These are phyloP conservation scores for Olyra latifolia DNA, from an alignment of 176 grass and related monocot species.

Conservation along the genomic window DNA sequence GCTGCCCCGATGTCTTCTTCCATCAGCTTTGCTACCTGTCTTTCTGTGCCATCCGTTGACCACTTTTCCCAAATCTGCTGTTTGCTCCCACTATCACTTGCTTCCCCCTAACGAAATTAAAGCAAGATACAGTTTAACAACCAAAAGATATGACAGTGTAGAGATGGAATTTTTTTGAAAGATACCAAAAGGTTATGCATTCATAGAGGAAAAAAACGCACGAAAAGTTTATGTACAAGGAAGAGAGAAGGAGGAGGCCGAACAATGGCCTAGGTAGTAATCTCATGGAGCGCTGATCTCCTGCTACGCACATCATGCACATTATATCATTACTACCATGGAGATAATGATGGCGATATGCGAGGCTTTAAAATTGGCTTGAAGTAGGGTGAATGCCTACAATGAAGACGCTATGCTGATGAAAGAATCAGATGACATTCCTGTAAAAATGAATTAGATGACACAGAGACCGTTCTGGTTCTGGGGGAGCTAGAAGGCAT, in stretches of 20 bases:
- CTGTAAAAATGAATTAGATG: too few relatives aligned
- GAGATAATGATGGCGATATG: neutral
- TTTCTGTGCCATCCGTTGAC: slow-evolving; percentile 97
- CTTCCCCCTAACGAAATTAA: slow-evolving; percentile 73
- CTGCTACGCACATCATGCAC: too few relatives aligned
- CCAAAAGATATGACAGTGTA: slow-evolving; percentile 31
- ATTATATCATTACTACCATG: neutral
- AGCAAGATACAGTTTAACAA: slow-evolving; percentile 47
- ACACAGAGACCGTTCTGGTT: neutral
- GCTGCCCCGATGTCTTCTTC: slow-evolving; percentile 89
- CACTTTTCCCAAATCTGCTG: slow-evolving; percentile 98
- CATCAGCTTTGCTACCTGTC: slow-evolving; percentile 92
- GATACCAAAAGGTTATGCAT: too few relatives aligned
- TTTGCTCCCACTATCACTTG: slow-evolving; percentile 73
- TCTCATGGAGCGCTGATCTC: too few relatives aligned
- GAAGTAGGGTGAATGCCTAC: neutral
- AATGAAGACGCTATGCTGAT: neutral
- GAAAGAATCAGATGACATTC: neutral
- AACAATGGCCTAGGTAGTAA: too few relatives aligned
- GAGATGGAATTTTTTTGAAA: too few relatives aligned
- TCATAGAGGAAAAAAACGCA: too few relatives aligned
- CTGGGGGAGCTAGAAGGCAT: neutral
- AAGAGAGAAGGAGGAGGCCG: too few relatives aligned
- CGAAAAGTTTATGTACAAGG: too few relatives aligned
- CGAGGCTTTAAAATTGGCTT: neutral